These are phyloP conservation scores for Aphanomyces cochlioides DNA, from an alignment of 352 stramenopile genomes.

Conservation along the genomic window DNA sequence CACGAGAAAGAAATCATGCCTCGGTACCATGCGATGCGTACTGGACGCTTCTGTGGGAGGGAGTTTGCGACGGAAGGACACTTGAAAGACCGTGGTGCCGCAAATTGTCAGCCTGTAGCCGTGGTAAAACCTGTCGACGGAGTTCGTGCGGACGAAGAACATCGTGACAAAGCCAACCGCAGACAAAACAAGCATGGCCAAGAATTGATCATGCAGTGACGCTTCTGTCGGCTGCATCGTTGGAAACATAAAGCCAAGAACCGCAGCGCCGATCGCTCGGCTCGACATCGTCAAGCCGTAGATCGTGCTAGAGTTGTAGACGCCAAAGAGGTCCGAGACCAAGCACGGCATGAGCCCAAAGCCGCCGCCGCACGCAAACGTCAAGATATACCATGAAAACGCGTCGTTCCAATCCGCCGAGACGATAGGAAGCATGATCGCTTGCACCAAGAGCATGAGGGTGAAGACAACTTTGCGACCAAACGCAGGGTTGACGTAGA, in stretches of 20 bases:
- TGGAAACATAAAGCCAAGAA: conserved; percentile 23
- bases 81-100: too few relatives aligned
- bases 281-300: conserved; percentile 30
- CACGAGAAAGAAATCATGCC: too few relatives aligned
- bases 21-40: too few relatives aligned
- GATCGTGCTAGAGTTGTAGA: conserved; percentile 33
- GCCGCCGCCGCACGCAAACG: conserved; percentile 28
- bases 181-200: not conserved
- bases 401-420: not conserved
- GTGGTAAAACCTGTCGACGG: conserved; percentile 17
- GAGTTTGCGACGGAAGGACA: too few relatives aligned
- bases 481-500: conserved; percentile 30
- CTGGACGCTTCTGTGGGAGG: too few relatives aligned
- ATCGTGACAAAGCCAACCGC: not conserved
- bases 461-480: conserved; percentile 22
- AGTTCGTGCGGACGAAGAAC: conserved; percentile 18
- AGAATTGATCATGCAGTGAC: conserved; percentile 1
- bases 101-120: not conserved
- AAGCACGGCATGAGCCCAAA: conserved; percentile 30
- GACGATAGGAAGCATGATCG: not conserved
- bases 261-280: conserved; percentile 21
- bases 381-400: not conserved
- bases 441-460: not conserved
- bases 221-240: not conserved
- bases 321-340: conserved; percentile 33